Conservation (phyloP, 1,284 basidiomycete species). For the Moesziomyces sp. region DNA sequence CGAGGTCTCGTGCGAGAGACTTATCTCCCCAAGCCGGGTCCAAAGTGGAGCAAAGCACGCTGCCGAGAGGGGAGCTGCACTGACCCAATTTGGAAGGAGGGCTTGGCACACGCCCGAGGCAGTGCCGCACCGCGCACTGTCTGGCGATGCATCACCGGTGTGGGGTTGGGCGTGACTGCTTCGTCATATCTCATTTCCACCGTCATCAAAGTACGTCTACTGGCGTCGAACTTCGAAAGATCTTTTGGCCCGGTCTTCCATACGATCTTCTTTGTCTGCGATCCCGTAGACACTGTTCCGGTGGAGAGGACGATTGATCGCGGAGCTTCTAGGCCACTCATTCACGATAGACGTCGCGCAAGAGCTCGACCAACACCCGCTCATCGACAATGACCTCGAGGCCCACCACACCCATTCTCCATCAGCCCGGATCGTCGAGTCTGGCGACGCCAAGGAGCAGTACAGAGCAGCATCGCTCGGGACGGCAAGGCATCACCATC, state of each 20-base stretch:
- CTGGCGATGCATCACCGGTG: background rate
- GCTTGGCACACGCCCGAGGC: conserved; percentile 4
- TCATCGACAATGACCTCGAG: conserved; percentile 15
- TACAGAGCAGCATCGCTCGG: conserved; percentile 21
- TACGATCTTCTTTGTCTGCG: too few relatives aligned
- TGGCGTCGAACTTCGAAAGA: too few relatives aligned
- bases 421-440: conserved; percentile 30
- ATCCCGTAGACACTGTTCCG: too few relatives aligned
- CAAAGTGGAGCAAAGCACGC: conserved; percentile 5
- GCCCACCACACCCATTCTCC: conserved; percentile 37
- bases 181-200: too few relatives aligned
- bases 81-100: conserved; percentile 8
- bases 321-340: too few relatives aligned
- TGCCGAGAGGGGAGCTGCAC: background rate
- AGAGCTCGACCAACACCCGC: background rate
- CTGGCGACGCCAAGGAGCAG: conserved; percentile 29
- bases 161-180: background rate
- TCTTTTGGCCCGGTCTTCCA: too few relatives aligned
- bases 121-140: background rate
- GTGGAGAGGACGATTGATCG: background rate
- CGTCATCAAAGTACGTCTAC: too few relatives aligned
- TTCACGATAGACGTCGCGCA: background rate
- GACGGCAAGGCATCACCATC: conserved; percentile 40
- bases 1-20: conserved; percentile 9
- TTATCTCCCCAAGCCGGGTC: background rate